Conservation (phyloP, 345 rosid species). For the rapeseed (Brassica napus) region Da-Ae NC_063450.1:41348001-41348500, state of each 20-base stretch:
- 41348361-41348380: background rate
- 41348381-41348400: no score
- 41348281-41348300: no score
- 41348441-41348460: no score
- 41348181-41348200: constrained; percentile 2
- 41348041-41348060: background rate
- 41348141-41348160: background rate
- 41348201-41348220: background rate
- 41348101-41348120: background rate
- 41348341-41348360: background rate
- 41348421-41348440: no score
- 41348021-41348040: background rate
- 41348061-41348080: background rate
- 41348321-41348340: background rate
- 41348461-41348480: no score
- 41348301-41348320: background rate
- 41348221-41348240: background rate
- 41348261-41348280: background rate
- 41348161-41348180: background rate
- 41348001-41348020: background rate
- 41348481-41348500: no score
- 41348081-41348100: background rate
- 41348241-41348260: background rate
- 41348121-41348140: background rate
- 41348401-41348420: no score